Conservation (phyloP, 208 protist species). For the Cochliopodium minus region DNA sequence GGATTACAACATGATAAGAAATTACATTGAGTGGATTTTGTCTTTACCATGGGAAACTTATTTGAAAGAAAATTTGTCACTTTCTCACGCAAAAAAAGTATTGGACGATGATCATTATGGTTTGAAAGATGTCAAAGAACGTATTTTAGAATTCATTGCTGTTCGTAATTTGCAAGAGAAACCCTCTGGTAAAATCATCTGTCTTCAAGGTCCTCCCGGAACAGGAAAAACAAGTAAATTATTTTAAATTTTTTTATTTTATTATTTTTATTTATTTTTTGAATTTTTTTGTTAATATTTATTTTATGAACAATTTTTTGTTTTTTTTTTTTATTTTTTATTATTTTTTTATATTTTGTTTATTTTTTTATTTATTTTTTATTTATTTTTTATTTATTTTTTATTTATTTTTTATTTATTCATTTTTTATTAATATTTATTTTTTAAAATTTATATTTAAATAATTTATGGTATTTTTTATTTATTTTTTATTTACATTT, state of each 20-base stretch:
- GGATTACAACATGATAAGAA: constrained; percentile 49
- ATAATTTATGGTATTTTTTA: no score
- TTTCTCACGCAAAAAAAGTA: constrained; percentile 23
- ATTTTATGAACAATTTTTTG: neutral
- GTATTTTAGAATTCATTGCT: constrained; percentile 66
- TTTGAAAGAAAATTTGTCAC: constrained; percentile 38
- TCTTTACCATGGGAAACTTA: constrained; percentile 44
- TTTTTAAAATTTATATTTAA: no score
- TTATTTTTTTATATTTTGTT: neutral
- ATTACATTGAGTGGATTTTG: constrained; percentile 64
- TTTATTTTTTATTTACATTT: no score
- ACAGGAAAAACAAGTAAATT: constrained; percentile 21
- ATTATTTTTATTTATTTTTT: neutral
- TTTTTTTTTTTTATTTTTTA: neutral
- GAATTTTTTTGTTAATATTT: no score
- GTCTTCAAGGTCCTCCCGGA: constrained; percentile 52
- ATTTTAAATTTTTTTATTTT: neutral
- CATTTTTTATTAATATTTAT: no score
- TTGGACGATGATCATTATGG: constrained; percentile 53
- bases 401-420: no score
- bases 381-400: neutral
- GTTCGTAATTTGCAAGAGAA: constrained; percentile 32
- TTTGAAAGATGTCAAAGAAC: constrained; percentile 54
- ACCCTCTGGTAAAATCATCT: constrained; percentile 49
- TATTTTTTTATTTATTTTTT: neutral